Conservation (phyloP, 1,284 basidiomycete genomes). For the Marasmius oreades region DNA sequence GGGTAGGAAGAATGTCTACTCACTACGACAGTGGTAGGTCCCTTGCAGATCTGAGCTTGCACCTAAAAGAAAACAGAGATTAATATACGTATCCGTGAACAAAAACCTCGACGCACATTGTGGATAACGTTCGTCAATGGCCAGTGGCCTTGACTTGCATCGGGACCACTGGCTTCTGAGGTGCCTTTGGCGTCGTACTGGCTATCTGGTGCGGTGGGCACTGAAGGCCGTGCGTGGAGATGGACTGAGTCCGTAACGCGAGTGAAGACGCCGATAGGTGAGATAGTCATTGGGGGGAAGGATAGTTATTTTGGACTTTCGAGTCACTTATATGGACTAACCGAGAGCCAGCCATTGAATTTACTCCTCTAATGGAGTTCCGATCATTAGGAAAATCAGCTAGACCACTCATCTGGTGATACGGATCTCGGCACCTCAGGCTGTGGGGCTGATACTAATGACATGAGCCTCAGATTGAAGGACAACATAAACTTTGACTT, state of each 20-base stretch:
- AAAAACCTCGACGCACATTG: neutral
- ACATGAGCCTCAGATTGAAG: too few species aligned
- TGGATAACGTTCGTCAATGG: constrained; percentile 22
- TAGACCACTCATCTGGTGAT: too few species aligned
- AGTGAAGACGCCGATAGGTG: constrained; percentile 17
- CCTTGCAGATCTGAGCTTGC: constrained; percentile 15
- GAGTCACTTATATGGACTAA: neutral
- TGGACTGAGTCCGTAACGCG: constrained; percentile 24
- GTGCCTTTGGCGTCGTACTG: constrained; percentile 29
- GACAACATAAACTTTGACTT: too few species aligned
- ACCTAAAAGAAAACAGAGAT: constrained; percentile 11
- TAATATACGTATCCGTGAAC: neutral
- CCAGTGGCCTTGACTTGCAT: constrained; percentile 23
- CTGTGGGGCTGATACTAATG: too few species aligned
- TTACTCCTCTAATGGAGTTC: too few species aligned
- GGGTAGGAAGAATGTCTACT: too few species aligned
- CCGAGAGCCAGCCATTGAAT: too few species aligned
- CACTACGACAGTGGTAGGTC: constrained; percentile 13
- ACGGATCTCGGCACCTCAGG: too few species aligned
- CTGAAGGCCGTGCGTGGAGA: constrained; percentile 24
- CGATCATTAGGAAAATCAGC: too few species aligned
- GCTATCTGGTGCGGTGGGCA: constrained; percentile 26
- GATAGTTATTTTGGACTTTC: neutral
- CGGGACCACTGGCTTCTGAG: constrained; percentile 18
- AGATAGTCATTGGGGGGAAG: constrained; percentile 6